Conservation (phyloP, 768 basidiomycete genomes). For the Lentinula aciculospora region DNA sequence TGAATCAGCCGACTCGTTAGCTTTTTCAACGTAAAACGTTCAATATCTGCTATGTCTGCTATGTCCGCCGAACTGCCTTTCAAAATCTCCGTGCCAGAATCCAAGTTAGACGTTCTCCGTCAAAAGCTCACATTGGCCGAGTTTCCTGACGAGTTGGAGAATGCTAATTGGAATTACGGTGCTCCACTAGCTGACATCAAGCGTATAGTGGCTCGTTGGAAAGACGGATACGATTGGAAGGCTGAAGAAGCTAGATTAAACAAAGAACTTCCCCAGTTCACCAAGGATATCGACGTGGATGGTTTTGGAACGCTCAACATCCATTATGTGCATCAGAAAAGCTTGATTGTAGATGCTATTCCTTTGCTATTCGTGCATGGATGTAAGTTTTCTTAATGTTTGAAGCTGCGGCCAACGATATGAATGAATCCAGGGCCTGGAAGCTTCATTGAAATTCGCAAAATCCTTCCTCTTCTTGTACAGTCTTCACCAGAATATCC, state of each 20-base stretch:
- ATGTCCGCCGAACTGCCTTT: conserved; percentile 8
- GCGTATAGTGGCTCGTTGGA: conserved; percentile 35
- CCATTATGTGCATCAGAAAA: conserved; percentile 29
- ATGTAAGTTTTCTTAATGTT: not conserved
- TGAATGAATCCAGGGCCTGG: conserved; percentile 34
- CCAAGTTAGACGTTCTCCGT: conserved; percentile 11
- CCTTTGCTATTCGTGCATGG: conserved; percentile 12
- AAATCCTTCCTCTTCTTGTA: conserved; percentile 35
- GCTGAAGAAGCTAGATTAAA: conserved; percentile 23
- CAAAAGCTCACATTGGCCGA: conserved; percentile 14
- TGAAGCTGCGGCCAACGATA: not conserved
- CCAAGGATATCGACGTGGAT: conserved; percentile 24
- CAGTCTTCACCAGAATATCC: conserved; percentile 23
- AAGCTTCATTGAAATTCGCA: conserved; percentile 33
- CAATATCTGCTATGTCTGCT: not conserved
- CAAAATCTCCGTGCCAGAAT: conserved; percentile 14
- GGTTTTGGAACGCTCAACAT: conserved; percentile 24
- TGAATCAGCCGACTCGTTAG: not conserved
- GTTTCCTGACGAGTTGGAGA: conserved; percentile 20
- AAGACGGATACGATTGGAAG: conserved; percentile 39
- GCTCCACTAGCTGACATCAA: conserved; percentile 32
- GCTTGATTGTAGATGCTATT: conserved; percentile 13
- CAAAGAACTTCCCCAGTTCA: conserved; percentile 26
- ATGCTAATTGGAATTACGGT: conserved; percentile 29
- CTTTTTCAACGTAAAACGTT: not conserved